A percentile compares a stretch with the other conserved stretches of the same genome.
These are phyloP conservation scores for Microstegium vimineum DNA, from an alignment of 176 grass and related monocot genomes.

Conservation along the genomic window DNA sequence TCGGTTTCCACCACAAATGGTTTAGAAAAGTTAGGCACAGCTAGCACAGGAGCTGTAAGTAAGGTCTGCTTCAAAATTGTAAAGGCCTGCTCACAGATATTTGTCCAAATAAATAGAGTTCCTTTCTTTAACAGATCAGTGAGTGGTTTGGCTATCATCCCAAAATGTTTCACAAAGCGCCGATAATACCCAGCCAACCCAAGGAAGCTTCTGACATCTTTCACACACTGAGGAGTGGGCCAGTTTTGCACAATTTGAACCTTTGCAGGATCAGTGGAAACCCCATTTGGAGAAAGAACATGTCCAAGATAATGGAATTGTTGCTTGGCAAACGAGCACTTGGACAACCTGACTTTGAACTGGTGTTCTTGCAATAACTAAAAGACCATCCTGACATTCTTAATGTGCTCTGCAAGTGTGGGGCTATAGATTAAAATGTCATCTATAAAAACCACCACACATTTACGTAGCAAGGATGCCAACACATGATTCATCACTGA, in stretches of 20 bases:
- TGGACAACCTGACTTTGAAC: not conserved
- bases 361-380: too few species aligned
- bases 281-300: not conserved
- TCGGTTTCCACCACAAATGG: too few species aligned
- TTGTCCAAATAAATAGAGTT: accelerated
- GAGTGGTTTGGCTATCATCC: not conserved
- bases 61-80: accelerated
- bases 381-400: too few species aligned
- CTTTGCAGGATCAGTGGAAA: not conserved
- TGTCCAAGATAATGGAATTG: not conserved
- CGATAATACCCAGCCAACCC: too few species aligned
- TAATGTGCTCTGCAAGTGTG: too few species aligned
- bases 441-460: not conserved
- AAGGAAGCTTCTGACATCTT: not conserved
- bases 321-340: not conserved
- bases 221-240: too few species aligned
- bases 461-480: accelerated
- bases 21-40: too few species aligned
- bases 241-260: not conserved
- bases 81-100: accelerated
- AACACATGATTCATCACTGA: not conserved
- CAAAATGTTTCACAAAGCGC: too few species aligned
- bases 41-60: too few species aligned
- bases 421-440: too few species aligned
- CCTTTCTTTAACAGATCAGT: not conserved